Conservation (phyloP, 306 rosid genomes). For the Vigna mungo region DNA sequence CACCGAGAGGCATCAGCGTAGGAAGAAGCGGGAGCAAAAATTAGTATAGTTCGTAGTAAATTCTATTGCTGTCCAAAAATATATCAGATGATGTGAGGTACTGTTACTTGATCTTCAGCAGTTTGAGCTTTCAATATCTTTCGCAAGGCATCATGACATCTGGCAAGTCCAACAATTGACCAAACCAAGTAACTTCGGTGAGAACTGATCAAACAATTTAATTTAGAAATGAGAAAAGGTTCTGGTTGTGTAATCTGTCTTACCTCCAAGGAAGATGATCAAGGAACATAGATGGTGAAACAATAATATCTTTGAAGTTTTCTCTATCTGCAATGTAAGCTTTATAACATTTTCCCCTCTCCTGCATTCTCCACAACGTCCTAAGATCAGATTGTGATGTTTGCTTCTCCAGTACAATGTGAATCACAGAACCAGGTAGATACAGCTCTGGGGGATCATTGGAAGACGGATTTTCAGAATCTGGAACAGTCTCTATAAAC, state of each 20-base stretch:
- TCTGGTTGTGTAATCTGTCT: conserved; percentile 42
- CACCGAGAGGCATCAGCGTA: conserved; percentile 22
- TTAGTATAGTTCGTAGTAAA: conserved; percentile 16
- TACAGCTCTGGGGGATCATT: conserved; percentile 74
- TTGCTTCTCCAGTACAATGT: conserved; percentile 64
- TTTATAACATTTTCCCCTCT: conserved; percentile 51
- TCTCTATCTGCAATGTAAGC: conserved; percentile 81
- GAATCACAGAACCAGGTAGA: conserved; percentile 83
- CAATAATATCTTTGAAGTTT: conserved; percentile 79
- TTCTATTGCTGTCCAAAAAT: conserved; percentile 25
- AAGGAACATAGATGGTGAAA: conserved; percentile 94
- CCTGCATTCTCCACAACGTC: conserved; percentile 50
- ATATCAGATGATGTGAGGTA: conserved; percentile 44
- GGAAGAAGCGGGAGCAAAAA: conserved; percentile 21
- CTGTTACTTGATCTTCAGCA: conserved; percentile 41
- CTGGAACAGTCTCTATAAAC: conserved; percentile 67
- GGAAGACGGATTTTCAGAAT: conserved; percentile 57
- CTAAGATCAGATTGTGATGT: conserved; percentile 42
- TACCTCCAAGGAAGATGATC: conserved; percentile 99
- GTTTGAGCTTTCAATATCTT: conserved; percentile 55
- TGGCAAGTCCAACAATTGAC: conserved; percentile 42
- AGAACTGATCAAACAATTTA: conserved; percentile 12
- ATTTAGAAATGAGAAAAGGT: conserved; percentile 33
- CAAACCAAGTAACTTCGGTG: conserved; percentile 28
- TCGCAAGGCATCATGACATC: conserved; percentile 69